Evolutionary conservation across 2,329 filamentous ascomycete genomes (phyloP), one percentile per base, ranked within the genome.

Genomic region (Fusarium torreyae): DNA sequence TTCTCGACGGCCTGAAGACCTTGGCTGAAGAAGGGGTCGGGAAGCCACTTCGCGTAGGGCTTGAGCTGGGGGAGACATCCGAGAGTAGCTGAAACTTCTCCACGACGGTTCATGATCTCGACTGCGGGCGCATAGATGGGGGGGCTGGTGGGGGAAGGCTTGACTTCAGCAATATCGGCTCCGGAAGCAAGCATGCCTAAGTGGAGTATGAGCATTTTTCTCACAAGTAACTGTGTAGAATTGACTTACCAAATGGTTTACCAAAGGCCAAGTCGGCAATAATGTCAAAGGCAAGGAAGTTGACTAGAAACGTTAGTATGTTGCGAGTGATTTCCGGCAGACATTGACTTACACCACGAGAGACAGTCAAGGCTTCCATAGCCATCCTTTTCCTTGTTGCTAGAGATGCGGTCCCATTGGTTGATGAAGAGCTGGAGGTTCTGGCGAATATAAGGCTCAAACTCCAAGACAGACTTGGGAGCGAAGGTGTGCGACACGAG

Each of bases 401-500:
- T 76, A 6, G 78, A 82, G 83, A 11, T 94, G 79, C 20, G 81
- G 76, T 93, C 92, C 89, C 93, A 94, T 76, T 94, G 89, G 68
- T 83, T 82, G 24, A 92, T 88, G 59, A 97, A 92, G n/a, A 89
- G 81, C 65, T 91, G 88, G 7, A 97, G 85, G 77, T 97, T 97
- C 71, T 86, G 83, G 76, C 92, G 90, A 72, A 97, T 95, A 79
- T 95, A 97, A 51, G 94, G 92, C 83, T 97, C 94, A 76, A 97
- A 97, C 77, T 97, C 90, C 52, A 87, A 85, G 48, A 97, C 87
- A 13, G 89, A 92, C 81, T 95, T 97, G 62, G 91, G 86, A 22
- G 90, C 92, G 81, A 97, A 97, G n/a, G 93, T 97, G 79, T 97
- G 93, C 3, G 92, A 90, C 40, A 97, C 88, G 1, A 93, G 90